Evolutionary conservation across 2,329 filamentous ascomycete genomes (phyloP).

Genomic region (Leptographium galeiforme): DNA sequence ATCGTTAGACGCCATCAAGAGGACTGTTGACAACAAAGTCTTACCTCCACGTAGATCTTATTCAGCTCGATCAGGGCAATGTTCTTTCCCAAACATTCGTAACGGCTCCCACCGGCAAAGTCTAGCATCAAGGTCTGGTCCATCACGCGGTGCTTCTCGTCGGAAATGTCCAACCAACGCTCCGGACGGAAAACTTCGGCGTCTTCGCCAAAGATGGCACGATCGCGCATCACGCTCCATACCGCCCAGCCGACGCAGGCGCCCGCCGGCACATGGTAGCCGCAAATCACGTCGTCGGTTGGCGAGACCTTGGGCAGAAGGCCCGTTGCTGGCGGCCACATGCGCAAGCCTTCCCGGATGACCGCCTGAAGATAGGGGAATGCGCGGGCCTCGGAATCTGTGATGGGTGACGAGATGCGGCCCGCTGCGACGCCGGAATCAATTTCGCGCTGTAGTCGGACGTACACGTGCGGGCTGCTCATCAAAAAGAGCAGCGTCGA

Average conservation of each 20-base stretch:
- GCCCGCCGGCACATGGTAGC: conserved; percentile 29
- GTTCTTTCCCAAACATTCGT: conserved; percentile 27
- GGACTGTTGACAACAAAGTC: too few species aligned
- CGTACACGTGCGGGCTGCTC: conserved; percentile 14
- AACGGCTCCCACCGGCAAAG: conserved; percentile 24
- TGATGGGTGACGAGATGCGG: conserved; percentile 18
- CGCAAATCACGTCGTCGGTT: conserved; percentile 22
- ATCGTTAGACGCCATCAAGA: neutral
- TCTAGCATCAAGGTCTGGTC: conserved; percentile 18
- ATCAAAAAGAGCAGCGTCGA: conserved; percentile 15
- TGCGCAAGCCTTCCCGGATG: conserved; percentile 33
- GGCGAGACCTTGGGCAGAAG: conserved; percentile 18
- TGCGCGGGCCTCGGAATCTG: conserved; percentile 22
- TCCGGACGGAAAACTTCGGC: conserved; percentile 29
- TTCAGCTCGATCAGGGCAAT: conserved; percentile 29
- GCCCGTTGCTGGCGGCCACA: conserved; percentile 29
- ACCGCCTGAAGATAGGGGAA: conserved; percentile 36
- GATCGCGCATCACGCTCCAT: conserved; percentile 21
- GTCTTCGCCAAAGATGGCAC: conserved; percentile 22
- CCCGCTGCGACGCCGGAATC: conserved; percentile 17
- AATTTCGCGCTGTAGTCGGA: conserved; percentile 19
- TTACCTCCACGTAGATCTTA: conserved; percentile 16
- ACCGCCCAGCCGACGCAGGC: conserved; percentile 12
- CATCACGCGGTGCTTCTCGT: conserved; percentile 14
- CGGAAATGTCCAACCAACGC: conserved; percentile 26